These are phyloP conservation scores for Xylariaceae sp. DNA, from an alignment of 2,329 filamentous ascomycete genomes.

Conservation along the genomic window DNA sequence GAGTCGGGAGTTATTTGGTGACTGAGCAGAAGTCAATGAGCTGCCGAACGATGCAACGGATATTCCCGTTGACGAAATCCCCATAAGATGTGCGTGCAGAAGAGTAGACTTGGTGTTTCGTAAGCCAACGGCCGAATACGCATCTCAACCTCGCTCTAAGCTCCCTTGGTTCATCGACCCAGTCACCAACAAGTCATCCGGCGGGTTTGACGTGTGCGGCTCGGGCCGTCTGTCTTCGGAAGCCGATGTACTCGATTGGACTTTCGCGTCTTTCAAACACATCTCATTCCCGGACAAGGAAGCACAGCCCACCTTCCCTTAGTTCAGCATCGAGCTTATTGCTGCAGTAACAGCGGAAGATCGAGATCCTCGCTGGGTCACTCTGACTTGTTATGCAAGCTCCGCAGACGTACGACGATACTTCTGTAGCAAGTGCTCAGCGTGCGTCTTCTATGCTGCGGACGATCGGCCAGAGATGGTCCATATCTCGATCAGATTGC, in stretches of 20 bases:
- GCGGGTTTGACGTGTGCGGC: slow-evolving; percentile 42
- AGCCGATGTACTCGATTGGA: slow-evolving; percentile 43
- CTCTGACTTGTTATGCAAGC: slow-evolving; percentile 40
- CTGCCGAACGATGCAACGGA: slow-evolving; percentile 16
- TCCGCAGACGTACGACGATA: slow-evolving; percentile 44
- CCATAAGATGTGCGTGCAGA: slow-evolving; percentile 43
- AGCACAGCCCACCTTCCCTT: slow-evolving; percentile 27
- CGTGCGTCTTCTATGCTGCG: slow-evolving; percentile 41
- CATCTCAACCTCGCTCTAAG: slow-evolving; percentile 22
- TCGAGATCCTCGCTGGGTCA: slow-evolving; percentile 38
- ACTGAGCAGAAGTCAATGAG: slow-evolving; percentile 27
- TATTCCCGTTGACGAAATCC: slow-evolving; percentile 24
- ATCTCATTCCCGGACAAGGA: slow-evolving; percentile 29
- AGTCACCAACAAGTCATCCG: slow-evolving; percentile 36
- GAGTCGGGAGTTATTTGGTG: slow-evolving; percentile 27
- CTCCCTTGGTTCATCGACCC: slow-evolving; percentile 44
- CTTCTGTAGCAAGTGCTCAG: slow-evolving; percentile 46
- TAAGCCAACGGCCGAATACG: slow-evolving; percentile 28
- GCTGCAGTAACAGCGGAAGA: slow-evolving; percentile 26
- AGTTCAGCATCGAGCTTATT: slow-evolving; percentile 30
- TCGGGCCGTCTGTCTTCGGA: slow-evolving; percentile 43
- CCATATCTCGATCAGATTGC: slow-evolving; percentile 42
- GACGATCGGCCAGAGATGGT: slow-evolving; percentile 37
- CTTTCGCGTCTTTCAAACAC: slow-evolving; percentile 38
- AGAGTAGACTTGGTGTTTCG: slow-evolving; percentile 42